Evolutionary conservation across 169 alveolate genomes (phyloP).

Genomic region (Theileria sp.): DNA sequence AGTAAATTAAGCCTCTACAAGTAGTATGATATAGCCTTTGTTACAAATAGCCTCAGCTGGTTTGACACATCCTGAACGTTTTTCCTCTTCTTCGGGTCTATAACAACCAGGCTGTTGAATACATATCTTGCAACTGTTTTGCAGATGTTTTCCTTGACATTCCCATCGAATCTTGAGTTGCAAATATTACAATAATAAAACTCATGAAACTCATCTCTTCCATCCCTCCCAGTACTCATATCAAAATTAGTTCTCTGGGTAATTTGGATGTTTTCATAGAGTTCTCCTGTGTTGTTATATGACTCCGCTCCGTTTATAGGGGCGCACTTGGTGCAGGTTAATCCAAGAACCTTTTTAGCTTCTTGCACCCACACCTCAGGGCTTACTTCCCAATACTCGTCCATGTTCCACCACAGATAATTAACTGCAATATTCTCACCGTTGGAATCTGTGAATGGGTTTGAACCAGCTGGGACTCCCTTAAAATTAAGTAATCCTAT

Average conservation of each 20-base stretch:
- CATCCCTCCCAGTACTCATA: slow-evolving; percentile 18
- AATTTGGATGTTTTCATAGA: neutral
- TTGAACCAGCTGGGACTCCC: slow-evolving; percentile 65
- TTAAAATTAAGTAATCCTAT: slow-evolving; percentile 79
- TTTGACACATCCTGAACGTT: slow-evolving; percentile 69
- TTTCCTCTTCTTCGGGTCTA: slow-evolving; percentile 65
- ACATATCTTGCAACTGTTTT: slow-evolving; percentile 68
- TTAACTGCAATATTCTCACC: slow-evolving; percentile 23
- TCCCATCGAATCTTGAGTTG: slow-evolving; percentile 19
- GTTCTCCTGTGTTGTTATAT: neutral
- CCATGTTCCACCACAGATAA: slow-evolving; percentile 64
- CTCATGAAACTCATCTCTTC: slow-evolving; percentile 3
- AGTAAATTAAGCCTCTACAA: slow-evolving; percentile 2
- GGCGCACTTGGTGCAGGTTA: slow-evolving; percentile 28
- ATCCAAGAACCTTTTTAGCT: slow-evolving; percentile 39
- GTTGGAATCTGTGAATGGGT: slow-evolving; percentile 5
- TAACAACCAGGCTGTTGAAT: slow-evolving; percentile 64
- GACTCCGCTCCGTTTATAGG: neutral
- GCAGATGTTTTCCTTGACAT: slow-evolving; percentile 54
- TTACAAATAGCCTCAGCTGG: slow-evolving; percentile 49
- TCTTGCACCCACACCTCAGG: slow-evolving; percentile 50
- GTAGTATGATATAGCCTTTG: slow-evolving; percentile 44
- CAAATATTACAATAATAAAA: slow-evolving; percentile 1
- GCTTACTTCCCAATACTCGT: slow-evolving; percentile 62
- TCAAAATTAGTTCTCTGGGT: slow-evolving; percentile 27